A percentile compares a stretch with the other conserved stretches of the same genome.
Evolutionary conservation across 768 basidiomycete genomes (phyloP).

Genomic region (Lactarius deliciosus): DNA sequence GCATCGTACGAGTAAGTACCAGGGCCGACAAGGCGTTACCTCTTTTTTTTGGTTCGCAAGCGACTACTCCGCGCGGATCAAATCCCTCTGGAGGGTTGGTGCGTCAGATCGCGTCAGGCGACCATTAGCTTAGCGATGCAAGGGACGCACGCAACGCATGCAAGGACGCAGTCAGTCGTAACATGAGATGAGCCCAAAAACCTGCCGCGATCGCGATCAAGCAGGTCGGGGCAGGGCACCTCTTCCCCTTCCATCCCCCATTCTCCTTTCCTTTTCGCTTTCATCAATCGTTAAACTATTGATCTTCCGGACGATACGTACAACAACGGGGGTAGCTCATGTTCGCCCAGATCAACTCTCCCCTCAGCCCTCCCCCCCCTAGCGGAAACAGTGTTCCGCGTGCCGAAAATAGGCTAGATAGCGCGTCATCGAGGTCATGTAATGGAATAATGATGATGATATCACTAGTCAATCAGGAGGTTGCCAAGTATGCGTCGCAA

Average conservation of each 20-base stretch:
- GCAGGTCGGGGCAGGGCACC: neutral
- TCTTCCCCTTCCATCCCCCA: neutral
- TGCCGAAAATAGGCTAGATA: constrained; percentile 20
- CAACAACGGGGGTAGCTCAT: constrained; percentile 2
- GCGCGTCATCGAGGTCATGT: constrained; percentile 17
- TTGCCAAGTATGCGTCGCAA: constrained; percentile 3
- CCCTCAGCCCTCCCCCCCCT: constrained; percentile 12
- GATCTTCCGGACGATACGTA: constrained; percentile 21
- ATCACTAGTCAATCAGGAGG: constrained; percentile 14
- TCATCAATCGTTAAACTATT: constrained; percentile 6
- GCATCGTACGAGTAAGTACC: neutral
- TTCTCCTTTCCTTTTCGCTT: neutral
- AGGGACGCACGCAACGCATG: neutral
- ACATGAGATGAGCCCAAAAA: constrained; percentile 1
- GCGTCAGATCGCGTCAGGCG: neutral
- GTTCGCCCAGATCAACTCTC: neutral
- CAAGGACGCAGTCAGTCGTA: neutral
- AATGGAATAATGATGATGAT: constrained; percentile 2
- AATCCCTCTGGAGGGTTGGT: neutral
- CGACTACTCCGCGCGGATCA: neutral
- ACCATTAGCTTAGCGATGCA: neutral
- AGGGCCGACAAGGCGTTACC: neutral
- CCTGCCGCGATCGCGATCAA: constrained; percentile 3
- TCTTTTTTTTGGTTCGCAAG: neutral
- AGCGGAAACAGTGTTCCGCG: constrained; percentile 12